phyloP scores from a whole-genome alignment of 2,329 filamentous ascomycete genomes.

The Fusarium ambrosium region DNA sequence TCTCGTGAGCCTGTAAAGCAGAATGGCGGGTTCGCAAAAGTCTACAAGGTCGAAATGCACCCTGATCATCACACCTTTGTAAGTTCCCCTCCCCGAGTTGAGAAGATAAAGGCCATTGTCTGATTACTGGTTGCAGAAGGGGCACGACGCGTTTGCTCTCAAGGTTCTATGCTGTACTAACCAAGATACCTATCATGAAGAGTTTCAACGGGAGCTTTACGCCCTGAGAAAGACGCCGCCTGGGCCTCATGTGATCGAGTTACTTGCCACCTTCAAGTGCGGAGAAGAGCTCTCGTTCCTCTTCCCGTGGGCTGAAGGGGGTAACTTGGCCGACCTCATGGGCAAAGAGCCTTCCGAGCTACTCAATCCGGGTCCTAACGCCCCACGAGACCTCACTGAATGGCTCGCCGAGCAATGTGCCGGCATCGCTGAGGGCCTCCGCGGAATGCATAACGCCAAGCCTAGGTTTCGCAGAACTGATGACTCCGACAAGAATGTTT shows the following conservation, averaged over 20 bases:
- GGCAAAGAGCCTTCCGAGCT: neutral
- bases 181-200: neutral
- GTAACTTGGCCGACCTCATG: neutral
- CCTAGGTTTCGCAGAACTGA: neutral
- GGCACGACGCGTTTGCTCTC: neutral
- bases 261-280: neutral
- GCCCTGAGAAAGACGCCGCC: neutral
- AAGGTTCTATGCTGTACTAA: neutral
- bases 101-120: neutral
- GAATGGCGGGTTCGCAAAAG: neutral
- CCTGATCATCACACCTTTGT: conserved; percentile 6
- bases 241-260: neutral
- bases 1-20: accelerated
- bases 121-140: neutral
- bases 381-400: too few relatives aligned
- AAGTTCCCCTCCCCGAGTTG: neutral
- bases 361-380: too few relatives aligned
- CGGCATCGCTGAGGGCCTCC: neutral
- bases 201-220: neutral
- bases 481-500: too few relatives aligned
- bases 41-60: neutral
- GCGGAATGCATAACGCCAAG: neutral
- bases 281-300: neutral
- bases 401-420: neutral
- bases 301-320: conserved; percentile 10